These are phyloP conservation scores for Jackrogersella minutella DNA, from an alignment of 495 filamentous ascomycete genomes.

Conservation along the genomic window DNA sequence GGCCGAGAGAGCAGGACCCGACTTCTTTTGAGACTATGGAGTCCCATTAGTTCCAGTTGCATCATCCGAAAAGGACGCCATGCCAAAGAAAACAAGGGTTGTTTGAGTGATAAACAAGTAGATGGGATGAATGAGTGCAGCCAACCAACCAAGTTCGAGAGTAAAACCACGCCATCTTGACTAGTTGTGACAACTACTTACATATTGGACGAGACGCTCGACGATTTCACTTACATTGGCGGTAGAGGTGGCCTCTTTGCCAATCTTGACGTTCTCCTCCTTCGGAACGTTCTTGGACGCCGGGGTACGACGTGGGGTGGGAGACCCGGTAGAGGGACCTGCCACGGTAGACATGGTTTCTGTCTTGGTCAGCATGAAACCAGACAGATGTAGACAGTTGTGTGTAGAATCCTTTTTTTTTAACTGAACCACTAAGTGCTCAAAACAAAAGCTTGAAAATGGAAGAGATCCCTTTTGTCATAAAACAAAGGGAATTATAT, in stretches of 20 bases:
- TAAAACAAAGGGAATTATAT: constrained; percentile 38
- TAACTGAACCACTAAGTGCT: constrained; percentile 29
- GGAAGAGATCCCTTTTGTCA: constrained; percentile 41
- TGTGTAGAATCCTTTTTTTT: constrained; percentile 22
- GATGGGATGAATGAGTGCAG: constrained; percentile 14
- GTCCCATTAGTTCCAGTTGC: constrained; percentile 13
- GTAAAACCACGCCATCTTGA: not conserved
- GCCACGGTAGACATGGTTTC: constrained; percentile 55
- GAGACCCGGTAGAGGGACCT: constrained; percentile 58
- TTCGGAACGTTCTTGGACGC: constrained; percentile 47
- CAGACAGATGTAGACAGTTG: constrained; percentile 20
- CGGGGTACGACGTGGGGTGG: constrained; percentile 51
- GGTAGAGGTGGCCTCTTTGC: constrained; percentile 44
- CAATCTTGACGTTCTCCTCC: constrained; percentile 55
- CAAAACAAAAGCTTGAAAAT: constrained; percentile 40
- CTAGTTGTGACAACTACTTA: constrained; percentile 27
- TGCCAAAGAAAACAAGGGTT: not conserved
- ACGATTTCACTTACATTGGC: constrained; percentile 46
- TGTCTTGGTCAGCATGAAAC: constrained; percentile 15
- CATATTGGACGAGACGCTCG: constrained; percentile 38
- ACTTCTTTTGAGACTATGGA: constrained; percentile 51
- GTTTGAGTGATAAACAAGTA: not conserved
- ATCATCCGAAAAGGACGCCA: not conserved
- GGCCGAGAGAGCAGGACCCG: constrained; percentile 52
- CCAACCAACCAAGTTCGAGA: not conserved